These are phyloP conservation scores for Lipomyces sp. DNA, from an alignment of 805 yeast species.

Conservation along the genomic window DNA sequence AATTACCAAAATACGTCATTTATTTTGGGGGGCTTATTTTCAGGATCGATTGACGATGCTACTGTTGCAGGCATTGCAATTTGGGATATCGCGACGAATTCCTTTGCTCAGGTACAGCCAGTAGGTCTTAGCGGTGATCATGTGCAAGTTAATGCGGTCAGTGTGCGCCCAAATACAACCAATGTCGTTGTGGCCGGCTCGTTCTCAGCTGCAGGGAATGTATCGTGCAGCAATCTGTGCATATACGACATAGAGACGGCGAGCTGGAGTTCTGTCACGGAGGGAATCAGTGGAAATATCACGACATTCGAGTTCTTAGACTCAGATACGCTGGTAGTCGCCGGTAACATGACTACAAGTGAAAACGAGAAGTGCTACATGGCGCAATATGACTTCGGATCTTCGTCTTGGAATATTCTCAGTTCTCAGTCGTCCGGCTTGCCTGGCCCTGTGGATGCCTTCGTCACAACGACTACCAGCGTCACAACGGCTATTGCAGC, in stretches of 20 bases:
- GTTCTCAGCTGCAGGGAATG: constrained; percentile 56
- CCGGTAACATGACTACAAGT: constrained; percentile 53
- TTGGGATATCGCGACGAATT: constrained; percentile 47
- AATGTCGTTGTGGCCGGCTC: constrained; percentile 69
- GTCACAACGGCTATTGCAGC: constrained; percentile 48
- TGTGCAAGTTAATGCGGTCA: constrained; percentile 43
- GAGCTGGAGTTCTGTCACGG: constrained; percentile 50
- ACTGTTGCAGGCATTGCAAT: constrained; percentile 48
- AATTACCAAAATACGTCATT: constrained; percentile 30
- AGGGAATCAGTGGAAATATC: constrained; percentile 50
- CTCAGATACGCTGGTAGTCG: constrained; percentile 42
- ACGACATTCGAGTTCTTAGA: constrained; percentile 51
- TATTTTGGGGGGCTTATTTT: constrained; percentile 38
- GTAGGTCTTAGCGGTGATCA: constrained; percentile 42
- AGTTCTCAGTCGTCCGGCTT: constrained; percentile 26
- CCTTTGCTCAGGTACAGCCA: constrained; percentile 50
- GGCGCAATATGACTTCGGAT: constrained; percentile 44
- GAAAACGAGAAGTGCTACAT: constrained; percentile 22
- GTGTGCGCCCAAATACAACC: constrained; percentile 42
- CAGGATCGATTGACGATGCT: constrained; percentile 27
- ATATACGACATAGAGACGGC: constrained; percentile 54
- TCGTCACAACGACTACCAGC: constrained; percentile 38
- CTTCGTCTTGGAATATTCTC: constrained; percentile 33
- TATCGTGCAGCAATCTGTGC: constrained; percentile 63
- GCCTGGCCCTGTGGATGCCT: constrained; percentile 34